A percentile compares a stretch with the other conserved stretches of the same genome.
phyloP scores from a whole-genome alignment of 805 yeast genomes.

The Wilhelminamyces savonicus region DNA sequence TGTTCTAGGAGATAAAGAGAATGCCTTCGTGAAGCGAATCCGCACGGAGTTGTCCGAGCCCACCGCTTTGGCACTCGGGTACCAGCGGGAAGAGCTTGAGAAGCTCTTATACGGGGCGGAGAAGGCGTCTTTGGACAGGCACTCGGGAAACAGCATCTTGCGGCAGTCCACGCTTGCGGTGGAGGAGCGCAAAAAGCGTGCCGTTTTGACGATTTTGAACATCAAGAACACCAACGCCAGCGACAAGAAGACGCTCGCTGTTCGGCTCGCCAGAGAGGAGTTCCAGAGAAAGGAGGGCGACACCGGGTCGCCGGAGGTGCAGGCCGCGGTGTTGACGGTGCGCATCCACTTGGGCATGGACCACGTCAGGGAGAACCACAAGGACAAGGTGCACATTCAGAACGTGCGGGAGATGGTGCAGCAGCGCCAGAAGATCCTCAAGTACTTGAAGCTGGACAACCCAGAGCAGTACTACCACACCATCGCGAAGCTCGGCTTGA shows the following conservation, averaged over 20 bases:
- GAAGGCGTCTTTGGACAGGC: constrained; percentile 43
- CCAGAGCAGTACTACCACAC: constrained; percentile 83
- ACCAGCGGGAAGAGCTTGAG: constrained; percentile 60
- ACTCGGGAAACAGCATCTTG: constrained; percentile 23
- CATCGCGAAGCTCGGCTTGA: constrained; percentile 79
- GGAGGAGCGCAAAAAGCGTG: constrained; percentile 58
- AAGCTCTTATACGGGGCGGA: constrained; percentile 74
- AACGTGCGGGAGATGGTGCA: constrained; percentile 78
- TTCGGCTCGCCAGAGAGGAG: constrained; percentile 65
- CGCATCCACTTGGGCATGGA: constrained; percentile 71
- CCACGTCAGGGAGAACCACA: constrained; percentile 60
- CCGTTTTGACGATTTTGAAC: constrained; percentile 63
- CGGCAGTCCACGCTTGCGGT: constrained; percentile 19
- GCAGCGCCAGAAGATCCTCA: constrained; percentile 75
- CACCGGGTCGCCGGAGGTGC: constrained; percentile 93
- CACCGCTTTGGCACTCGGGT: constrained; percentile 54
- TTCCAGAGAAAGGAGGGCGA: constrained; percentile 83
- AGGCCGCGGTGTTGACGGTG: constrained; percentile 85
- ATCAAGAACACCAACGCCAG: constrained; percentile 62
- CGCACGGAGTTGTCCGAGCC: constrained; percentile 63
- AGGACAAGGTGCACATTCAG: constrained; percentile 69
- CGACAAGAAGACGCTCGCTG: constrained; percentile 54
- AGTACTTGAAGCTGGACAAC: constrained; percentile 73
- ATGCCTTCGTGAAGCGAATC: constrained; percentile 64
- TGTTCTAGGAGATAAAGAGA: constrained; percentile 65